phyloP scores from a whole-genome alignment of 2,329 filamentous ascomycete species.

The Rutstroemia sp. region DNA sequence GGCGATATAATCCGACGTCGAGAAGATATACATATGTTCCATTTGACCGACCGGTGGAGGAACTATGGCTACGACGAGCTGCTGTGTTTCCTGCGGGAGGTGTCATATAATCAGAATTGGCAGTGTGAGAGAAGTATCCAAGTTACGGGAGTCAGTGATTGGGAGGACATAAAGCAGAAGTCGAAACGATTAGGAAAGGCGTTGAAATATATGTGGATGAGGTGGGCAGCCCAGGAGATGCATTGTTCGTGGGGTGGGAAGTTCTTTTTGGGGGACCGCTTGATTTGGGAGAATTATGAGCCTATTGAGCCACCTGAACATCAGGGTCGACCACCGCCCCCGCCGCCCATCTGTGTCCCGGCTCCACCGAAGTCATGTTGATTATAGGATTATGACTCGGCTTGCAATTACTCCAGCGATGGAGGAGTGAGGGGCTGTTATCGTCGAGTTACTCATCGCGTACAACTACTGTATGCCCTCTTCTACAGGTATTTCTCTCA shows the following conservation, averaged over 20 bases:
- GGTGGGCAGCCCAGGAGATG: neutral
- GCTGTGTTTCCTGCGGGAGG: neutral
- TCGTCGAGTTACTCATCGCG: no score
- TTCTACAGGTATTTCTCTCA: no score
- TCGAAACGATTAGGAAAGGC: neutral
- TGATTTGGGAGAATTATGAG: slow-evolving; percentile 2
- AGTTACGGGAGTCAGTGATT: neutral
- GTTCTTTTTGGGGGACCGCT: neutral
- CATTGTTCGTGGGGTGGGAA: slow-evolving; percentile 7
- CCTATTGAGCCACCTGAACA: neutral
- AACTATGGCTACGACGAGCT: neutral
- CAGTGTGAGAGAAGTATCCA: neutral
- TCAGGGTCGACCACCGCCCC: no score
- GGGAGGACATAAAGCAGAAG: neutral
- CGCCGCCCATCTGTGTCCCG: no score
- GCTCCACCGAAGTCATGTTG: no score
- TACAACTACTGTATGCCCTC: no score
- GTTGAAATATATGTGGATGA: neutral
- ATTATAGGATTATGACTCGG: no score
- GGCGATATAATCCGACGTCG: neutral
- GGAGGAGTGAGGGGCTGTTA: no score
- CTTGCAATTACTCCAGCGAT: no score
- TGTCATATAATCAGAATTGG: neutral
- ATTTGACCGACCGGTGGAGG: neutral
- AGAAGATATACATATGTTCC: no score